Conservation (phyloP, 441 rosid genomes). For the Mallotus japonicus region DNA sequence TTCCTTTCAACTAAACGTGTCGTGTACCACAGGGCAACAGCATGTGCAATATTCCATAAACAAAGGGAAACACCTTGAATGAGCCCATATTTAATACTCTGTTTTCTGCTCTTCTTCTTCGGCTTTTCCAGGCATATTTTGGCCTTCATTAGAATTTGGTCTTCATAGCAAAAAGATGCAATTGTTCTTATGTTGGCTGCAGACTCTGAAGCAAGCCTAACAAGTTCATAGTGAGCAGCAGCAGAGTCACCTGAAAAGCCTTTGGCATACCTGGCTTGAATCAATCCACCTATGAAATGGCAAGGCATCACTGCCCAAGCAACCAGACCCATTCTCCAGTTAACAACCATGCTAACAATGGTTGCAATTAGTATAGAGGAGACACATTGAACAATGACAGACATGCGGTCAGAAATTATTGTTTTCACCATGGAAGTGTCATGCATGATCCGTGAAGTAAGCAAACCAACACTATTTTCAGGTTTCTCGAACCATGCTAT, state of each 20-base stretch:
- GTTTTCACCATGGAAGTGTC: conserved; percentile 63
- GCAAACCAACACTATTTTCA: conserved; percentile 46
- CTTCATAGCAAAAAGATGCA: conserved; percentile 71
- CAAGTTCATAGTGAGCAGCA: conserved; percentile 44
- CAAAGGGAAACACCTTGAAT: conserved; percentile 66
- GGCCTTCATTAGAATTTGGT: conserved; percentile 47
- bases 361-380: conserved; percentile 69
- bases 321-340: conserved; percentile 69
- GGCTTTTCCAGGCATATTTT: conserved; percentile 38
- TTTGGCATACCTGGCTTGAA: conserved; percentile 66
- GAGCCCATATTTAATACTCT: conserved; percentile 56
- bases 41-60: conserved; percentile 78
- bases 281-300: conserved; percentile 73
- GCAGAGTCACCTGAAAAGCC: conserved; percentile 65
- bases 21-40: conserved; percentile 71
- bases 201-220: conserved; percentile 55
- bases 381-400: conserved; percentile 65
- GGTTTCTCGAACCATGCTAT: conserved; percentile 67
- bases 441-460: conserved; percentile 51
- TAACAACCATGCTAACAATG: conserved; percentile 46
- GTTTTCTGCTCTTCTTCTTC: conserved; percentile 37
- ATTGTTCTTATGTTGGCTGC: conserved; percentile 57
- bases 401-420: conserved; percentile 64
- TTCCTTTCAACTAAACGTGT: conserved; percentile 34
- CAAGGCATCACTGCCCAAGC: conserved; percentile 93